A percentile compares a stretch with the other conserved stretches of the same genome.
phyloP scores from a whole-genome alignment of 164 flowering plant species.

The Vitis vinifera region DNA sequence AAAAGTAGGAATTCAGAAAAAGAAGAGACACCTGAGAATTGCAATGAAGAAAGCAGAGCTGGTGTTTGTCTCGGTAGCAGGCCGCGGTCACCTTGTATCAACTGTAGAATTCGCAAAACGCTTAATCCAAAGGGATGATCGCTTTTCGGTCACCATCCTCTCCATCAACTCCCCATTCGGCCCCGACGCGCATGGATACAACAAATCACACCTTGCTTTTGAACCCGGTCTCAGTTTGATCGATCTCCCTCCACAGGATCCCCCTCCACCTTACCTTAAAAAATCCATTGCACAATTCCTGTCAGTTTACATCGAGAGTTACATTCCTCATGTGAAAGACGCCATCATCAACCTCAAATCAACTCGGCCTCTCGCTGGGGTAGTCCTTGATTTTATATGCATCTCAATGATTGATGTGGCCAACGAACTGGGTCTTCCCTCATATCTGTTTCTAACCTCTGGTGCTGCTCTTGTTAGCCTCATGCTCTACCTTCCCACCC shows the following conservation, averaged over 20 bases:
- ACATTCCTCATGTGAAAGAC: background rate
- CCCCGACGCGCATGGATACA: too few species aligned
- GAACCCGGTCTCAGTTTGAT: too few species aligned
- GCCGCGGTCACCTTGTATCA: too few species aligned
- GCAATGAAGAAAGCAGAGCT: slow-evolving; percentile 9
- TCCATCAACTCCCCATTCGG: too few species aligned
- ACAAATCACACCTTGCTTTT: background rate
- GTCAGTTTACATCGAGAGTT: background rate
- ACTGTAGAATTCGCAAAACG: too few species aligned
- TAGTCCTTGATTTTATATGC: slow-evolving; percentile 34
- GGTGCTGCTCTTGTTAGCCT: slow-evolving; percentile 18
- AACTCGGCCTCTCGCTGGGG: slow-evolving; percentile 7
- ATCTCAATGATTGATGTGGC: slow-evolving; percentile 27
- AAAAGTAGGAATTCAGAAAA: too few species aligned
- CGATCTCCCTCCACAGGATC: background rate
- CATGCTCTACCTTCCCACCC: slow-evolving; percentile 7
- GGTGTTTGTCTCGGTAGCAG: too few species aligned
- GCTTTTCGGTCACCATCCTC: too few species aligned
- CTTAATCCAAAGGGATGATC: too few species aligned
- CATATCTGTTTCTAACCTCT: slow-evolving; percentile 24
- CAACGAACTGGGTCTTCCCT: slow-evolving; percentile 15
- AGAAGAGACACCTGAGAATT: background rate
- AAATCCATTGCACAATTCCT: too few species aligned
- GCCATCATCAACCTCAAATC: too few species aligned
- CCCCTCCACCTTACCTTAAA: too few species aligned